Evolutionary conservation across 1,284 basidiomycete species (phyloP).

Genomic region (Sanghuangporus sanghuang): DNA sequence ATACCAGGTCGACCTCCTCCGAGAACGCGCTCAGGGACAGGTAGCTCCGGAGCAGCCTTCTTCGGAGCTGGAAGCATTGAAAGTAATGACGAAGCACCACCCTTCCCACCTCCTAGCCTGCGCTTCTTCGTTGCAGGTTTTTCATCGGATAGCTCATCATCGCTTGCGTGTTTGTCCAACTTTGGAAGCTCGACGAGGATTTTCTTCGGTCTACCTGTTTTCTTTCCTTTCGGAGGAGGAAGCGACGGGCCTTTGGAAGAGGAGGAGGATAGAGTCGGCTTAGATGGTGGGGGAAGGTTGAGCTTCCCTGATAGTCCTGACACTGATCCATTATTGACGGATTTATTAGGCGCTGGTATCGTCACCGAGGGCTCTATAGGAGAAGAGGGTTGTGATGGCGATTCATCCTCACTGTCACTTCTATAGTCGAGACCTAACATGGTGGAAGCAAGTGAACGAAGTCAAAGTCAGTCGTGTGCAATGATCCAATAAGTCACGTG

Average conservation of each 20-base stretch:
- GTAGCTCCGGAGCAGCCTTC: conserved; percentile 36
- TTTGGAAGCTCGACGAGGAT: conserved; percentile 64
- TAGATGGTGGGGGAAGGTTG: conserved; percentile 31
- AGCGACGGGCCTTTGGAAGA: conserved; percentile 30
- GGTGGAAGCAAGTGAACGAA: conserved; percentile 20
- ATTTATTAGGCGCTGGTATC: conserved; percentile 21
- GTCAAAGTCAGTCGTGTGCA: background rate
- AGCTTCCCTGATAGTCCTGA: conserved; percentile 21
- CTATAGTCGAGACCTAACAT: conserved; percentile 76
- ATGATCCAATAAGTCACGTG: background rate
- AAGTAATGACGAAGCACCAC: conserved; percentile 59
- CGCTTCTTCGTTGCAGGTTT: conserved; percentile 56
- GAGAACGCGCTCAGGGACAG: conserved; percentile 49
- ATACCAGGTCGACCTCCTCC: conserved; percentile 61
- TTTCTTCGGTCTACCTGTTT: conserved; percentile 48
- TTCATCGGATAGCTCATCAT: conserved; percentile 36
- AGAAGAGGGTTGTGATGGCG: conserved; percentile 9
- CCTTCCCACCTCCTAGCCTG: conserved; percentile 42
- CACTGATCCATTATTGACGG: conserved; percentile 16
- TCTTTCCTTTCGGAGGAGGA: conserved; percentile 32
- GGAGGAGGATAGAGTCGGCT: conserved; percentile 23
- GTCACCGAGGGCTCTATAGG: conserved; percentile 15
- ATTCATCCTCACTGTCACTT: conserved; percentile 49
- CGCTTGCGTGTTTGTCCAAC: conserved; percentile 37
- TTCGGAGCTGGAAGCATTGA: conserved; percentile 75